Conservation (phyloP, 495 filamentous ascomycete species). For the Margaritispora aquatica region DNA sequence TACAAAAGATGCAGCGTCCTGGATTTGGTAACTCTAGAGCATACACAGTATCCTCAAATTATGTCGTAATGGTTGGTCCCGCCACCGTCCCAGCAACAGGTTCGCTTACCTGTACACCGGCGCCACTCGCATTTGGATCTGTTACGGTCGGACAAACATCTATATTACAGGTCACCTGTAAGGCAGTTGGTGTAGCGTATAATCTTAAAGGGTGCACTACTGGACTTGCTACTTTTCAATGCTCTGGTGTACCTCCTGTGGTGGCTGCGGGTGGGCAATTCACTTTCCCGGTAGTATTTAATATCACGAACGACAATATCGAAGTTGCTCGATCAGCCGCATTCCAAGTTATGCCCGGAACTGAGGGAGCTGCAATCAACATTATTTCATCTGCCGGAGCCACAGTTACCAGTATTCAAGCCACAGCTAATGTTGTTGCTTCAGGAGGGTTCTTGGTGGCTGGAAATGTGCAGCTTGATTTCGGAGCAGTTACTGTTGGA, state of each 20-base stretch:
- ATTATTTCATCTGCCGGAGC: background rate
- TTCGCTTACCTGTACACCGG: conserved; percentile 11
- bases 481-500: conserved; percentile 33
- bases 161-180: background rate
- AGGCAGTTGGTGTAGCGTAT: background rate
- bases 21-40: conserved; percentile 33
- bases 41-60: conserved; percentile 25
- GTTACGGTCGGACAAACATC: background rate
- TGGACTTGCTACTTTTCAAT: background rate
- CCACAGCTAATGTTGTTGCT: conserved; percentile 1
- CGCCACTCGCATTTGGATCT: conserved; percentile 3
- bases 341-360: background rate
- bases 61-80: conserved; percentile 29
- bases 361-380: background rate
- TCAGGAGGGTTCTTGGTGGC: conserved; percentile 1
- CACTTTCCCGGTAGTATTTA: conserved; percentile 1
- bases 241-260: conserved; percentile 1
- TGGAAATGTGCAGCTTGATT: conserved; percentile 22
- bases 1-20: conserved; percentile 36
- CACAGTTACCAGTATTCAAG: background rate
- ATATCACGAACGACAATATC: background rate
- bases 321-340: background rate
- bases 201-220: background rate
- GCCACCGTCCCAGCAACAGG: conserved; percentile 26
- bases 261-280: background rate